phyloP scores from a whole-genome alignment of 2,329 filamentous ascomycete species.

The Trichoderma citrinoviride region DNA sequence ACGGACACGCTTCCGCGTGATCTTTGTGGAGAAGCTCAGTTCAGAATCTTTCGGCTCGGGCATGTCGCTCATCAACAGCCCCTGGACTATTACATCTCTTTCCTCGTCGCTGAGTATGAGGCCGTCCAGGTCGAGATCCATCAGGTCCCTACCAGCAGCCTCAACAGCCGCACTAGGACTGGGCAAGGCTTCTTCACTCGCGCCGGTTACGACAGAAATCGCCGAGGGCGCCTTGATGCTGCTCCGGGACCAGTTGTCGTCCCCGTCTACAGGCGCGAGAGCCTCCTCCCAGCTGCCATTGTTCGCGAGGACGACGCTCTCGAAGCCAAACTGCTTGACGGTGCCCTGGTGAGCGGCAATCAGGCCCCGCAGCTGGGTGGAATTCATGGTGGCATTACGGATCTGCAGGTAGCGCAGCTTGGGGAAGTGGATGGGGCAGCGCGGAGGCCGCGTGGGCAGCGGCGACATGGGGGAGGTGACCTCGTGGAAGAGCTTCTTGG shows the following conservation, averaged over 20 bases:
- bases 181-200: conserved; percentile 41
- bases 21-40: conserved; percentile 45
- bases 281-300: conserved; percentile 78
- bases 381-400: conserved; percentile 70
- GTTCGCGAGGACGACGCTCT: conserved; percentile 67
- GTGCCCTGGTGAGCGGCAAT: conserved; percentile 64
- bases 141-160: conserved; percentile 51
- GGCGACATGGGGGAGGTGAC: conserved; percentile 64
- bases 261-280: conserved; percentile 62
- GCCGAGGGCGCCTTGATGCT: conserved; percentile 31
- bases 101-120: conserved; percentile 39
- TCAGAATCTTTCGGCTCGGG: conserved; percentile 34
- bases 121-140: conserved; percentile 40
- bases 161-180: conserved; percentile 53
- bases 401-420: conserved; percentile 66
- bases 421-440: conserved; percentile 63
- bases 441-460: conserved; percentile 50
- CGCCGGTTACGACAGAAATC: conserved; percentile 36
- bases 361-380: conserved; percentile 66
- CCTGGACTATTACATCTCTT: conserved; percentile 32
- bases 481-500: conserved; percentile 61
- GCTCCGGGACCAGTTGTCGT: conserved; percentile 40
- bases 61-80: conserved; percentile 34
- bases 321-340: conserved; percentile 76
- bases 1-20: conserved; percentile 45